Evolutionary conservation across 2,329 filamentous ascomycete species (phyloP), one percentile per base, ranked within the genome.

Genomic region (Immersiporthe knoxdaviesiana): DNA sequence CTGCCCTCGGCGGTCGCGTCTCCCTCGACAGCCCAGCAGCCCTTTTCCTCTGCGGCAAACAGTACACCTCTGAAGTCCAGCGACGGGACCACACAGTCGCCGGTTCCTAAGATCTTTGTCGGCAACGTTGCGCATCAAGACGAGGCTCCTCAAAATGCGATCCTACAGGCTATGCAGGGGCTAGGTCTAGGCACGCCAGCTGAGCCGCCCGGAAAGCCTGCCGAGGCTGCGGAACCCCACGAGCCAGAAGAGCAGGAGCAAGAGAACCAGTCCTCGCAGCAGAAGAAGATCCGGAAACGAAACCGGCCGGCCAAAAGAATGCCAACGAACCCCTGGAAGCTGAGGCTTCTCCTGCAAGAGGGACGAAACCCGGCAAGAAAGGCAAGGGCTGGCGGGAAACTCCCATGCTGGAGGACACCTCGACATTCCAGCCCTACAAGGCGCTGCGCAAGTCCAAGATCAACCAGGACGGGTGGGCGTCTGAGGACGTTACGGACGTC

Each of bases 401-500:
- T 0, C 87, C 87, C 0, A 88, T 89, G 32, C 75, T 89, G 32
- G 83, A 90, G 75, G 88, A 85, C 68, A 88, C 84, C 10, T 79
- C 86, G 3, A 87, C 87, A 0, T 91, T 90, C 70, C 88, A 90
- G 75, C 88, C 88, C 0, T 90, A 87, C 74, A 81, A 84, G 58
- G 85, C 85, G 0, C 77, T 90, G 1, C 93, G 86, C 82, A 90
- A 78, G 78, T 86, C 79, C 77, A 84, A 82, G 70, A 81, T 78
- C 68, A 83, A 79, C 73, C 79, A 77, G 60, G 97, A 93, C 77
- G 95, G 93, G 3, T 98, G 95, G 94, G 94, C 93, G 4, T 97
- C 95, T 0, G 96, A 97, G 77, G 95, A 98, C 76, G 94, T 95
- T 30, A 97, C 93, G 0, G 96, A 98, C 77, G 92, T 96, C 30